phyloP scores from a whole-genome alignment of 768 basidiomycete genomes.

The Collybia sordida region DNA sequence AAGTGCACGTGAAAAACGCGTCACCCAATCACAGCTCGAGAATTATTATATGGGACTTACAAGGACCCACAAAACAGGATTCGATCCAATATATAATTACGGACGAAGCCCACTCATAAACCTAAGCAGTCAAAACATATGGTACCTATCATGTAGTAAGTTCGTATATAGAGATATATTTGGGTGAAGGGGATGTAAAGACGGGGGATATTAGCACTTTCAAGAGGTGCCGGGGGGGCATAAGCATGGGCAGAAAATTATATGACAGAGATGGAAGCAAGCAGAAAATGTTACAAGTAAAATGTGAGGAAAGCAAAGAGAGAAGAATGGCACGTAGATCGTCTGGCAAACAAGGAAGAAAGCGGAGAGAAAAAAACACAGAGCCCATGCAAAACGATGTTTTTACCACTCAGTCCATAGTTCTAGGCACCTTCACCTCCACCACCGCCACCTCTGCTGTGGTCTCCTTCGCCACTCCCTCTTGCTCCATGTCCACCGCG shows the following conservation, averaged over 20 bases:
- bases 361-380: not conserved
- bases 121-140: too few species aligned
- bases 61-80: not conserved
- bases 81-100: too few species aligned
- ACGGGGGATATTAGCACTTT: too few species aligned
- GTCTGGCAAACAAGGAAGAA: not conserved
- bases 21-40: not conserved
- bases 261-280: too few species aligned
- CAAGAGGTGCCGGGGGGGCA: too few species aligned
- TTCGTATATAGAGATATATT: too few species aligned
- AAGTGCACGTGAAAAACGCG: not conserved
- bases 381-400: not conserved
- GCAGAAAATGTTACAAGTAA: not conserved
- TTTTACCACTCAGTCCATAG: not conserved
- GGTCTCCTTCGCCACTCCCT: not conserved
- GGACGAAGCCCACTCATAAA: too few species aligned
- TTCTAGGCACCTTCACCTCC: conserved; percentile 1
- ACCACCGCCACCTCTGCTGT: not conserved
- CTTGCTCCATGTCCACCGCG: not conserved
- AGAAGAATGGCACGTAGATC: not conserved
- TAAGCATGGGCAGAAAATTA: too few species aligned
- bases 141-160: too few species aligned
- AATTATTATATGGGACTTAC: not conserved
- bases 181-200: too few species aligned
- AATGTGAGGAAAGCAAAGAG: not conserved